These are phyloP conservation scores for Irpex sp. DNA, from an alignment of 1,284 basidiomycete species.

Conservation along the genomic window DNA sequence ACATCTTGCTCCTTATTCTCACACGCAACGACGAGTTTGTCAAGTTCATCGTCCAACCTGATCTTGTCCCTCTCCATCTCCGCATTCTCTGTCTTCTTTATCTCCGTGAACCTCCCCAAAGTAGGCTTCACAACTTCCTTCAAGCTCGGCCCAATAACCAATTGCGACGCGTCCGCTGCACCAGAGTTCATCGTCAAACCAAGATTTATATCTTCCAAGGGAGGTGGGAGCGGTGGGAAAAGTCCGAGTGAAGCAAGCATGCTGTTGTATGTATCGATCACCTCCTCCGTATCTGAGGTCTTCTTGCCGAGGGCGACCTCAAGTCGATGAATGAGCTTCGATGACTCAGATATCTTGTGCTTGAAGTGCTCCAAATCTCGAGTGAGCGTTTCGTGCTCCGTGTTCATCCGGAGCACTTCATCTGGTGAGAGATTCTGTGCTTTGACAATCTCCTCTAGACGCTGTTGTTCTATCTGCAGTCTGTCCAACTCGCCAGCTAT, in stretches of 20 bases:
- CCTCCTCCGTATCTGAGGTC: slow-evolving; percentile 74
- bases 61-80: slow-evolving; percentile 70
- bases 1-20: slow-evolving; percentile 77
- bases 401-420: slow-evolving; percentile 84
- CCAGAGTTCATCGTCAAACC: slow-evolving; percentile 75
- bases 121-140: slow-evolving; percentile 69
- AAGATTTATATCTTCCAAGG: slow-evolving; percentile 66
- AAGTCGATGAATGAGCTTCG: slow-evolving; percentile 64
- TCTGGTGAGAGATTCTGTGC: slow-evolving; percentile 83
- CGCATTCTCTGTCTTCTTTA: slow-evolving; percentile 63
- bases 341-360: slow-evolving; percentile 68
- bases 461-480: slow-evolving; percentile 59
- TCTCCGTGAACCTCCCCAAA: slow-evolving; percentile 64
- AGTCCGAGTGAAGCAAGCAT: slow-evolving; percentile 71
- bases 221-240: slow-evolving; percentile 65
- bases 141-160: slow-evolving; percentile 64
- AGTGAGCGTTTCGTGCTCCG: slow-evolving; percentile 72
- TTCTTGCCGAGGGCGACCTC: slow-evolving; percentile 79
- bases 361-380: slow-evolving; percentile 73
- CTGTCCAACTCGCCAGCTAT: slow-evolving; percentile 41
- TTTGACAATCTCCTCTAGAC: slow-evolving; percentile 63
- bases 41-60: slow-evolving; percentile 74
- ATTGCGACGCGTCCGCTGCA: slow-evolving; percentile 56
- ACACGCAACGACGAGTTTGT: slow-evolving; percentile 70
- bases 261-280: slow-evolving; percentile 70